Evolutionary conservation across 768 basidiomycete species (phyloP), one percentile per base, ranked within the genome.

Genomic region (Auriculariales sp.): DNA sequence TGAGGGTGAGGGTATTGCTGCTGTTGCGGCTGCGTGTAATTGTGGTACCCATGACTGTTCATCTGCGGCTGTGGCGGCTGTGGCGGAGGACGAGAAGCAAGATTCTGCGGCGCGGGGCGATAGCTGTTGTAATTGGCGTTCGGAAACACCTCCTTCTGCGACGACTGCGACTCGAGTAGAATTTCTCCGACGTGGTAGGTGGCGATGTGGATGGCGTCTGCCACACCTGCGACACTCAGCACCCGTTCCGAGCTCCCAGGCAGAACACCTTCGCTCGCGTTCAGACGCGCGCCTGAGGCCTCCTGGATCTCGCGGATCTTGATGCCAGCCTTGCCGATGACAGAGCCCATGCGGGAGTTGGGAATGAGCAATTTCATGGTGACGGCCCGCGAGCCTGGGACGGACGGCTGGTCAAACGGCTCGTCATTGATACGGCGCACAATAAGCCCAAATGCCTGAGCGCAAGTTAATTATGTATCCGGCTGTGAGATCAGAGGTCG

Each of bases 261-360:
- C 28, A 99, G 75, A 93, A 98, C 95, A 48, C 91, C 87, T 66
- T 98, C 95, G 59, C 87, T 91, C 19, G 95, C 95, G 61, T 98
- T 98, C 57, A 99, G 69, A 54, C 92, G 72, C 14, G 95, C 95
- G 30, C 95, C 95, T 55, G 87, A 91, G 25, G 95, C 95, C 59
- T 99, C 95, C 62, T 99, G 95, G 55, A 99, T 99, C 68, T 99
- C 95, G 71, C 97, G 97, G 64, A 99, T 99, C 66, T 99, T 99
- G 31, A 83, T 83, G 28, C 95, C 95, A 54, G 84, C 87, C 65
- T 95, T 98, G 50, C 95, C 95, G 59, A 99, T 99, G 53, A 97
- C 91, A 15, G 92, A 95, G 34, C 94, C 94, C 94, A 98, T 98
- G 52, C 94, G 85, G 9, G 91, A 93, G 66, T 98, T 97, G 55